These are phyloP conservation scores for Alternaria solani DNA, from an alignment of 2,329 filamentous ascomycete species.

Conservation along the genomic window DNA sequence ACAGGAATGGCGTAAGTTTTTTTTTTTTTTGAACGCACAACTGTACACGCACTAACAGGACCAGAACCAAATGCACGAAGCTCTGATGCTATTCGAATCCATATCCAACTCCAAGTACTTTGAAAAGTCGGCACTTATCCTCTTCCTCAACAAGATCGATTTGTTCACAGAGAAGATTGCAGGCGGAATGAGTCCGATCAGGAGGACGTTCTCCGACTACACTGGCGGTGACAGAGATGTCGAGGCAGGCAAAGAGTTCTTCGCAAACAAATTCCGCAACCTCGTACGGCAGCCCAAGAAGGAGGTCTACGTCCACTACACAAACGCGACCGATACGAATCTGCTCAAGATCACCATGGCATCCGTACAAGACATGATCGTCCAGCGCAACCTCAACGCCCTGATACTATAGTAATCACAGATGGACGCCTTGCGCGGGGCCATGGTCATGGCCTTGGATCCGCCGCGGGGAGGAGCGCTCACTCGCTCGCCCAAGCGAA, in stretches of 20 bases:
- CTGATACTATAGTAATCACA: constrained; percentile 52
- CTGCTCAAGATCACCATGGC: constrained; percentile 66
- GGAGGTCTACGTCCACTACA: constrained; percentile 62
- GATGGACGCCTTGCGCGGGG: not conserved
- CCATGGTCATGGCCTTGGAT: not conserved
- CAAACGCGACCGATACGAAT: constrained; percentile 62
- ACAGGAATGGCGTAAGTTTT: constrained; percentile 85
- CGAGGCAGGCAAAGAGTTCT: constrained; percentile 59
- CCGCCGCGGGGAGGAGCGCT: not conserved
- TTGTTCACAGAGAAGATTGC: constrained; percentile 60
- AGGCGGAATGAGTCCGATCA: constrained; percentile 57
- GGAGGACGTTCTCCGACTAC: constrained; percentile 60
- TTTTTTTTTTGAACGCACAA: not conserved
- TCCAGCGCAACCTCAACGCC: constrained; percentile 61
- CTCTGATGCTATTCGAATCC: constrained; percentile 62
- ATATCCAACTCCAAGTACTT: constrained; percentile 63
- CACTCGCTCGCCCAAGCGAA: constrained; percentile 1
- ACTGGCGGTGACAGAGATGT: constrained; percentile 55
- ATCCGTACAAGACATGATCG: constrained; percentile 63
- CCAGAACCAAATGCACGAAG: constrained; percentile 65
- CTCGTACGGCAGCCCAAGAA: constrained; percentile 60
- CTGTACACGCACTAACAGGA: constrained; percentile 15
- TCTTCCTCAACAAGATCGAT: constrained; percentile 64
- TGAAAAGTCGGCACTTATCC: constrained; percentile 60
- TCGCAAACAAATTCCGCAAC: constrained; percentile 61